Base-by-base conservation (phyloP, 306 rosid genomes). In the Cicer bijugum region DNA sequence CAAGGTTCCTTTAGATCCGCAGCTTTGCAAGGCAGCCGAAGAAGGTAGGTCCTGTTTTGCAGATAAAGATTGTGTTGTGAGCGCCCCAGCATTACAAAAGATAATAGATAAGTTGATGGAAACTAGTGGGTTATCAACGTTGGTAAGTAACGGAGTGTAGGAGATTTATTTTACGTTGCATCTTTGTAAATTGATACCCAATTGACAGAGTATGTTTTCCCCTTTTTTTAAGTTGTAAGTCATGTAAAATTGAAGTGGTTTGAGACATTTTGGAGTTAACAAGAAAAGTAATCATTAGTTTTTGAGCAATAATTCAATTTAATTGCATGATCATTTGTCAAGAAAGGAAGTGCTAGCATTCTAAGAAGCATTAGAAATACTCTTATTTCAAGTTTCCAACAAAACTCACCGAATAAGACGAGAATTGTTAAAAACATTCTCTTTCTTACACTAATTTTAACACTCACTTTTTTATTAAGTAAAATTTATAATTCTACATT, bases 1-100 rank as follows among this genome's bases (percentile, higher is more conserved):
- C 63, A 88, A 86, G 80, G 92, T 94, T 69, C 98, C 98, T 9
- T 69, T 94, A 81, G 98, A 94, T 45, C 98, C 98, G 10, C 81
- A 79, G 86, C 96, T 91, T 56, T 87, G 98, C 64, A 94, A 91
- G 88, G 98, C 91, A 7, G 93, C 98, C 3, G 98, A 94, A 81
- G 96, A 87, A 78, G 98, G 97, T 23, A 82, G 88, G 58, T 94
- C 98, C 42, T 94, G 98, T 77, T 94, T 94, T 76, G 66, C 47
- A 72, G 91, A 85, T 71, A 86, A 87, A 59, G 82, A 71, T 40
- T 80, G 92, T 53, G 84, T 83, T 59, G 83, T 69, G 37, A 87
- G 96, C 68, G 96, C 97, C 45, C 81, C 95, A 39, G 96, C 96
- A 12, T 73, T 91, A 78, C 87, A 86, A 88, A 94, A 71, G 23